Evolutionary conservation across 768 basidiomycete genomes (phyloP).

Genomic region (Podaxis rugospora): DNA sequence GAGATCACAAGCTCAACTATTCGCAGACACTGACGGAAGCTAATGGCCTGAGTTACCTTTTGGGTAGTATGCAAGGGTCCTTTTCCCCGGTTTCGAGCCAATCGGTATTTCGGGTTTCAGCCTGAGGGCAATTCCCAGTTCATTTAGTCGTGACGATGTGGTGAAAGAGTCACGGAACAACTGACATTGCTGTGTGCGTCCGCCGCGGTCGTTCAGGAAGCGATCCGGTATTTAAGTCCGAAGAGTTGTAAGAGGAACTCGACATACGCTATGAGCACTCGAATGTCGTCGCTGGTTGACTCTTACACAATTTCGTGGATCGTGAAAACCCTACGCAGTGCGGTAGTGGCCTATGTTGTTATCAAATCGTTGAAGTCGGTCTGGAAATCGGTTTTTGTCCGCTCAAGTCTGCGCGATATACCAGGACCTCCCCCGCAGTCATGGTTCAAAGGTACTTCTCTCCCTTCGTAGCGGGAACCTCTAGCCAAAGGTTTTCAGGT

Average conservation of each 20-base stretch:
- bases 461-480: neutral
- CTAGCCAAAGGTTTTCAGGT: constrained; percentile 19
- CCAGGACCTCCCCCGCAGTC: constrained; percentile 30
- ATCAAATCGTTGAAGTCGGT: neutral
- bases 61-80: neutral
- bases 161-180: neutral
- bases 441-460: constrained; percentile 27
- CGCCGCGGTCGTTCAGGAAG: neutral
- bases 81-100: neutral
- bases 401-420: constrained; percentile 19
- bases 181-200: neutral
- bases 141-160: neutral
- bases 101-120: neutral
- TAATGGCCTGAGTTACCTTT: neutral
- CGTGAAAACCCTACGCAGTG: neutral
- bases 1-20: neutral
- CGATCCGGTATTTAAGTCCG: neutral
- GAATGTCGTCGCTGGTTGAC: too few relatives aligned
- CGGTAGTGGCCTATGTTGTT: neutral
- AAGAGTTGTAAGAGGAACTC: neutral
- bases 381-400: neutral
- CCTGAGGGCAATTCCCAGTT: neutral
- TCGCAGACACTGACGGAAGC: neutral
- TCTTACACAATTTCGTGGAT: neutral
- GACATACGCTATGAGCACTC: neutral